Base-by-base conservation (phyloP, 139 green algal species). In the Chlamydomonas sphaeroides region DNA sequence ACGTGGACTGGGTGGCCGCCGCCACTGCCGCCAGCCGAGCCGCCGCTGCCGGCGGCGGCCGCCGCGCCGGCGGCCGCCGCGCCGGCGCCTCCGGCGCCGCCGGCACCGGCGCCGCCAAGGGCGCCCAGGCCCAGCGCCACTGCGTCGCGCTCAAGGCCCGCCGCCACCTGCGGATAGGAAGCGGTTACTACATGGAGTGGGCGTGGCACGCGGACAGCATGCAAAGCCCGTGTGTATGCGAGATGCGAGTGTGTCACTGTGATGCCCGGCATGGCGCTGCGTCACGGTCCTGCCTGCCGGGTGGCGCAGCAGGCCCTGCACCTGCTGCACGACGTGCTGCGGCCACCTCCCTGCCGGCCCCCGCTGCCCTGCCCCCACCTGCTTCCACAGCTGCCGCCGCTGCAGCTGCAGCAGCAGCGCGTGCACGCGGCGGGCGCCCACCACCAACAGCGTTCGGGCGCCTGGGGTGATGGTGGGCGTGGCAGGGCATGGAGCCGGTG, bases 351-450 rank as follows among this genome's bases (percentile, higher is more conserved):
- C 56, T 65, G 11, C 56, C 26, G 56, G 61, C 10, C 74, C 17
- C 61, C 51, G 61, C 42, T 65, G 74, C 3, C 41, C 41, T 20
- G 28, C 53, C 11, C 33, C 59, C 41, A 82, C 75, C 61, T 65
- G 75, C 20, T 32, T 42, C 76, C 76, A 83, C 76, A 83, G 62
- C 76, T 74, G 76, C 33, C 62, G 45, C 32, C 76, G 76, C 45
- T 83, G 76, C 62, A 83, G 48, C 62, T 73, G 76, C 65, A 83
- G 65, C 61, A 83, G 48, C 65, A 83, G 32, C 26, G 76, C 76
- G 48, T 83, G 76, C 76, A 83, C 76, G 2, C 62, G 62, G 11
- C 76, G 62, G 18, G 62, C 66, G 48, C 76, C 76, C 32, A 41
- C 63, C 45, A 83, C 76, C 62, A 83, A 23, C 35, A 72, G 76